Percentiles rank a stretch among this genome's conserved stretches.
phyloP scores from a whole-genome alignment of 169 alveolate genomes.

The Cryptosporidium sp. region DNA sequence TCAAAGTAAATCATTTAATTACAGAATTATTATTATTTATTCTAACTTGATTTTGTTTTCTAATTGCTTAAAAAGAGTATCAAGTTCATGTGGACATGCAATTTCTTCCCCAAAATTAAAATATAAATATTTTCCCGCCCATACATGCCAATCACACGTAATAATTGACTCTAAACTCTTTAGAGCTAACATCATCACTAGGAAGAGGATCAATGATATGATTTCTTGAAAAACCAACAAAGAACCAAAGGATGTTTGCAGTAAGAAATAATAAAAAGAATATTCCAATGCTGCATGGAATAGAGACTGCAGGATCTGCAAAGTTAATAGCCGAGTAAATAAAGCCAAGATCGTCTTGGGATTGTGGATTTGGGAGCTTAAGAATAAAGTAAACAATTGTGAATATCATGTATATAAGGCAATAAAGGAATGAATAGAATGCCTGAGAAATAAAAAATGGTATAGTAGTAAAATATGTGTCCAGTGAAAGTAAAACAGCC shows the following conservation, averaged over 20 bases:
- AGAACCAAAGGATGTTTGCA: conserved; percentile 61
- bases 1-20: too few species aligned
- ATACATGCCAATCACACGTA: conserved; percentile 15
- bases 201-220: conserved; percentile 69
- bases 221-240: conserved; percentile 65
- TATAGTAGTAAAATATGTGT: conserved; percentile 49
- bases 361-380: conserved; percentile 59
- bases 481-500: conserved; percentile 36
- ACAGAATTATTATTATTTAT: too few species aligned
- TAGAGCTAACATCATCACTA: not conserved
- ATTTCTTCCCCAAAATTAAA: too few species aligned
- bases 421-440: conserved; percentile 50
- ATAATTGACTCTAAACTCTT: conserved; percentile 43
- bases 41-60: not conserved
- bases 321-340: conserved; percentile 66
- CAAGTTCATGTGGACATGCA: not conserved
- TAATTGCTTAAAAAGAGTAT: too few species aligned
- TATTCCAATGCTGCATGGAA: conserved; percentile 62
- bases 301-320: conserved; percentile 69
- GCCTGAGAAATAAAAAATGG: conserved; percentile 65
- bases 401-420: conserved; percentile 39
- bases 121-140: not conserved
- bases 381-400: conserved; percentile 51
- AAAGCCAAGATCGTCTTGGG: conserved; percentile 61
- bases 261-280: conserved; percentile 28